Evolutionary conservation across 345 rosid genomes (phyloP).

Genomic region (Salix exigua): DNA sequence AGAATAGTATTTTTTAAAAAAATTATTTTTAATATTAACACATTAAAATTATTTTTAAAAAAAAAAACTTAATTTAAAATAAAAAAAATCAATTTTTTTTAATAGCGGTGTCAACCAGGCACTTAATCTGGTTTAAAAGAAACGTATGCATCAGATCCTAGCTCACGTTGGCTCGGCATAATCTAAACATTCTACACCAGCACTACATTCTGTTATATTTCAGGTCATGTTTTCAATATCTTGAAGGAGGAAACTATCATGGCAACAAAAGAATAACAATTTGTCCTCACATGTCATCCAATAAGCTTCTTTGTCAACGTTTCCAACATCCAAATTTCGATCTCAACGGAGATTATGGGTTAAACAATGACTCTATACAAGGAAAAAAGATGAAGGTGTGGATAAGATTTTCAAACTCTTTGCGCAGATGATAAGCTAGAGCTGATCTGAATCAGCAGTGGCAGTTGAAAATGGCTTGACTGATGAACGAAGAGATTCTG

Average conservation of each 20-base stretch:
- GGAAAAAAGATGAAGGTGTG: background rate
- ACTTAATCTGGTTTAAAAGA: background rate
- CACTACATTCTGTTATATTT: background rate
- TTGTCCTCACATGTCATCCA: background rate
- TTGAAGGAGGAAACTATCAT: background rate
- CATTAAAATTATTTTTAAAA: too few species aligned
- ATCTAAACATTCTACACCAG: background rate
- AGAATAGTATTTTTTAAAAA: too few species aligned
- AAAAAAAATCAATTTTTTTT: too few species aligned
- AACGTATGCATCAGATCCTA: background rate
- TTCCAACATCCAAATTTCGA: background rate
- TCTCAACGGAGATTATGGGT: background rate
- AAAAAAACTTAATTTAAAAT: too few species aligned
- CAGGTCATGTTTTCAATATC: background rate
- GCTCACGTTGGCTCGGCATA: background rate
- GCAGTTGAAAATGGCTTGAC: conserved; percentile 45
- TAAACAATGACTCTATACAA: conserved; percentile 6
- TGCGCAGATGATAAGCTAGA: conserved; percentile 15
- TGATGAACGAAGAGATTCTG: conserved; percentile 60
- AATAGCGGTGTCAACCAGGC: too few species aligned
- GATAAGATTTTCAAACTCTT: conserved; percentile 4
- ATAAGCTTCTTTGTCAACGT: background rate
- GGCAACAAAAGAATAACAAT: background rate
- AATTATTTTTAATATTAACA: too few species aligned
- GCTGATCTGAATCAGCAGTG: conserved; percentile 23